phyloP scores from a whole-genome alignment of 495 filamentous ascomycete species.

The Xylaria curta region DNA sequence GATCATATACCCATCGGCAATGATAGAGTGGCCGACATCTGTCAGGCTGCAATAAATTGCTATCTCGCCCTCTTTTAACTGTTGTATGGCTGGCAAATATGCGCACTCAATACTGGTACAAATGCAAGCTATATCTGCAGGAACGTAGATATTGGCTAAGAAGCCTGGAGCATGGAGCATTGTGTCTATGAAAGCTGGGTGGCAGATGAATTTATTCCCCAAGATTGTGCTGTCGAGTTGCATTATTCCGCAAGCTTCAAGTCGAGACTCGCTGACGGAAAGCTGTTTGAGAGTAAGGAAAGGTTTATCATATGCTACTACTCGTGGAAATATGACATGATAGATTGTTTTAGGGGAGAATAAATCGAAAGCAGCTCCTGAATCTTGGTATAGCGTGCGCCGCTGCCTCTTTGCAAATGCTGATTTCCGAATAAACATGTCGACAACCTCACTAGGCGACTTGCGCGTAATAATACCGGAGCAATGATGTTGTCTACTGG shows the following conservation, averaged over 20 bases:
- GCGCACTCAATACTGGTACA: constrained; percentile 27
- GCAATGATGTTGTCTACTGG: not conserved
- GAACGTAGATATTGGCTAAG: constrained; percentile 48
- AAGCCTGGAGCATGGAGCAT: constrained; percentile 60
- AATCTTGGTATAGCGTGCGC: constrained; percentile 33
- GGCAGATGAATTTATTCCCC: constrained; percentile 58
- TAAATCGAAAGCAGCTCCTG: constrained; percentile 30
- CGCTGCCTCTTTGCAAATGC: constrained; percentile 34
- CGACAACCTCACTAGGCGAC: constrained; percentile 1
- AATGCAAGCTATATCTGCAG: constrained; percentile 27
- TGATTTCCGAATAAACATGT: constrained; percentile 29
- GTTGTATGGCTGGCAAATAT: constrained; percentile 8
- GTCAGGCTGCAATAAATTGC: constrained; percentile 28
- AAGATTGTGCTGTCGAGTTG: constrained; percentile 51
- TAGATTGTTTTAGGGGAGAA: constrained; percentile 63
- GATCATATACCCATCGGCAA: constrained; percentile 31
- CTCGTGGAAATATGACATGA: constrained; percentile 61
- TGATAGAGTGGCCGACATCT: constrained; percentile 25
- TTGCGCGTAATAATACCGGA: not conserved
- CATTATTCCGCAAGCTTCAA: constrained; percentile 63
- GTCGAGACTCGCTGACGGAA: constrained; percentile 60
- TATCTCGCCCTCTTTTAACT: constrained; percentile 10
- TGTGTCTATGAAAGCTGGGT: constrained; percentile 65
- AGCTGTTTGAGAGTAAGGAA: constrained; percentile 66
- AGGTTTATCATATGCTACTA: constrained; percentile 55